Evolutionary conservation across 495 filamentous ascomycete species (phyloP).

Genomic region (Aspergillus nanangensis): DNA sequence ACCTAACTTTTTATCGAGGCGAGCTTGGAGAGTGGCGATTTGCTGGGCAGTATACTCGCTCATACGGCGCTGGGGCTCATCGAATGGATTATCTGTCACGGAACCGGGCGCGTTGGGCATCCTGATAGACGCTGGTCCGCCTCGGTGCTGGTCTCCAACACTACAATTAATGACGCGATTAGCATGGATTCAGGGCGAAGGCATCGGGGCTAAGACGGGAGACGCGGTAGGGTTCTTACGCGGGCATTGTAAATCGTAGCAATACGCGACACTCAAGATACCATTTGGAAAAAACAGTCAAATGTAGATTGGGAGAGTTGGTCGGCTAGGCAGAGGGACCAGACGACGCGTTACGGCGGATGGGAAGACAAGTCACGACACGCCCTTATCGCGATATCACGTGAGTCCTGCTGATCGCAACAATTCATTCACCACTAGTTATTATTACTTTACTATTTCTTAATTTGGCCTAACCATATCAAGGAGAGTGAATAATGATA

Average conservation of each 20-base stretch:
- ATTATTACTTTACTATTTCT: too few species aligned
- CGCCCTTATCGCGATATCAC: slow-evolving; percentile 37
- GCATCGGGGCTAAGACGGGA: background rate
- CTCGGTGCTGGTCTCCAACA: slow-evolving; percentile 74
- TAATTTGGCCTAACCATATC: too few species aligned
- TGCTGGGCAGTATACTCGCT: slow-evolving; percentile 82
- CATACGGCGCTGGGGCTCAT: slow-evolving; percentile 61
- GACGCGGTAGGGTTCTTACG: slow-evolving; percentile 24
- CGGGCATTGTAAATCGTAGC: slow-evolving; percentile 33
- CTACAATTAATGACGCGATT: slow-evolving; percentile 41
- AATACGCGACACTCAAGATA: background rate
- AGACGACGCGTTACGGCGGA: slow-evolving; percentile 1
- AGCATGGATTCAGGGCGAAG: slow-evolving; percentile 11
- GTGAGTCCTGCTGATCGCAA: slow-evolving; percentile 17
- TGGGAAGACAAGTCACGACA: slow-evolving; percentile 22
- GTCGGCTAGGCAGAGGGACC: background rate
- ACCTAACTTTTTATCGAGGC: slow-evolving; percentile 89
- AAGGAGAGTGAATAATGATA: too few species aligned
- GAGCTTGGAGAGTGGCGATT: slow-evolving; percentile 80
- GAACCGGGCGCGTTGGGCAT: slow-evolving; percentile 33
- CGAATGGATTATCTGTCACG: slow-evolving; percentile 66
- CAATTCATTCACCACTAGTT: too few species aligned
- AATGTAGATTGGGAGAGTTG: background rate
- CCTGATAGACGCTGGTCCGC: slow-evolving; percentile 28
- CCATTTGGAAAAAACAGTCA: background rate